phyloP scores from a whole-genome alignment of 2,329 filamentous ascomycete species.

The Xylaria multiplex region DNA sequence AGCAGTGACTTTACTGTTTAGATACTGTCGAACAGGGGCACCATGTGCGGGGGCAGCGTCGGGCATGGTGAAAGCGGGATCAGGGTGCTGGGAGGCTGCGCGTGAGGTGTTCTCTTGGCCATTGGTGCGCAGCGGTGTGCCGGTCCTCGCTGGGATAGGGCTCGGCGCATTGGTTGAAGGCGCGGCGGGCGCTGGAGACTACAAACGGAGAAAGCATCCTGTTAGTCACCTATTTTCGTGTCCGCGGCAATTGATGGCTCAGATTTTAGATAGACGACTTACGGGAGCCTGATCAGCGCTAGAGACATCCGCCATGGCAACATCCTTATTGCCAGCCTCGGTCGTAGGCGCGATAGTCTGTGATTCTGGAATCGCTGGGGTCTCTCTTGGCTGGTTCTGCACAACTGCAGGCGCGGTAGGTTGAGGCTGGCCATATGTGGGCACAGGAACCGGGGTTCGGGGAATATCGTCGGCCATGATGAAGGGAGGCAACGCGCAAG shows the following conservation, averaged over 20 bases:
- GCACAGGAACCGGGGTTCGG: conserved; percentile 45
- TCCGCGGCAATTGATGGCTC: not conserved
- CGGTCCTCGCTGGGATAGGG: conserved; percentile 55
- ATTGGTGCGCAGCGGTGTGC: conserved; percentile 58
- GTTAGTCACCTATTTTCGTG: conserved; percentile 5
- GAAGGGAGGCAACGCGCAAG: conserved; percentile 2
- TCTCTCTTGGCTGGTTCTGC: conserved; percentile 22
- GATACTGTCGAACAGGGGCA: conserved; percentile 74
- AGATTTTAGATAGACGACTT: conserved; percentile 26
- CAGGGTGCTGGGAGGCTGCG: conserved; percentile 67
- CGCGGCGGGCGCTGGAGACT: conserved; percentile 53
- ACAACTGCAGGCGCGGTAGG: conserved; percentile 19
- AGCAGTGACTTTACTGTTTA: conserved; percentile 76
- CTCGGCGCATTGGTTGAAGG: conserved; percentile 50
- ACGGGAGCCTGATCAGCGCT: conserved; percentile 54
- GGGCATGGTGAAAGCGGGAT: conserved; percentile 64
- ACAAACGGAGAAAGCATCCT: conserved; percentile 35
- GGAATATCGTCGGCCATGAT: conserved; percentile 44
- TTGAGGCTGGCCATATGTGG: conserved; percentile 43
- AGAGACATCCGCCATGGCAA: conserved; percentile 57
- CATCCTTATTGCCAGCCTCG: conserved; percentile 47
- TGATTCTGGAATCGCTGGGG: conserved; percentile 30
- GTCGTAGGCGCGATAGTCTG: conserved; percentile 33
- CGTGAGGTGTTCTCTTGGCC: conserved; percentile 59
- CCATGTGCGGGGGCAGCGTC: conserved; percentile 71